Percentiles rank a stretch among this genome's conserved stretches.
phyloP scores from a whole-genome alignment of 176 grass and related monocot species.

The Puya raimondii region DNA sequence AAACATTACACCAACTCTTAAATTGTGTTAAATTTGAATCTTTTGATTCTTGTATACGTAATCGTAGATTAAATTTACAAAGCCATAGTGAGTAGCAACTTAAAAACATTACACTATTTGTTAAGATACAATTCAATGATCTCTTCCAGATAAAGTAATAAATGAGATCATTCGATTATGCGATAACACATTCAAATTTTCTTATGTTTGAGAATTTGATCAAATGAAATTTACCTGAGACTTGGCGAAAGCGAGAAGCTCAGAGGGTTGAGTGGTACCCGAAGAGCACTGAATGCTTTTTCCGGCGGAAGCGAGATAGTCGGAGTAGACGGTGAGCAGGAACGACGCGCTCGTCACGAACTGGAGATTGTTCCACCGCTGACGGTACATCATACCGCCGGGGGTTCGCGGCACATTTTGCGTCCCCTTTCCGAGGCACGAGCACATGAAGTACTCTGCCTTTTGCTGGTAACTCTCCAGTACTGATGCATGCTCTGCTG shows the following conservation, averaged over 20 bases:
- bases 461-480: slow-evolving; percentile 59
- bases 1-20: not conserved
- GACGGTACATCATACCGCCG: slow-evolving; percentile 57
- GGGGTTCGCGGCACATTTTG: slow-evolving; percentile 46
- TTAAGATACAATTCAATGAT: not conserved
- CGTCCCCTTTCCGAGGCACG: slow-evolving; percentile 52
- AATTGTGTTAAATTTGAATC: no score
- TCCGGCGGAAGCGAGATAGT: slow-evolving; percentile 34
- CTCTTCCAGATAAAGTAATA: no score
- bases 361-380: slow-evolving; percentile 86
- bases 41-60: no score
- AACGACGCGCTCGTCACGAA: slow-evolving; percentile 73
- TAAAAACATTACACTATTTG: slow-evolving; percentile 1
- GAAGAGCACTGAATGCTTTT: slow-evolving; percentile 26
- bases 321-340: slow-evolving; percentile 60
- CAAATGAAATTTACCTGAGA: slow-evolving; percentile 33
- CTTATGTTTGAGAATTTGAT: not conserved
- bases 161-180: not conserved
- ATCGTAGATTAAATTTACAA: no score
- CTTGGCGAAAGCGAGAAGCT: slow-evolving; percentile 49
- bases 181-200: not conserved
- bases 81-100: not conserved
- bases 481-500: slow-evolving; percentile 26
- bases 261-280: slow-evolving; percentile 24
- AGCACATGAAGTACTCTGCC: slow-evolving; percentile 63